Percentiles rank a stretch among this genome's conserved stretches.
Evolutionary conservation across 2,329 filamentous ascomycete species (phyloP).

Genomic region (Dothideomycetes sp.): DNA sequence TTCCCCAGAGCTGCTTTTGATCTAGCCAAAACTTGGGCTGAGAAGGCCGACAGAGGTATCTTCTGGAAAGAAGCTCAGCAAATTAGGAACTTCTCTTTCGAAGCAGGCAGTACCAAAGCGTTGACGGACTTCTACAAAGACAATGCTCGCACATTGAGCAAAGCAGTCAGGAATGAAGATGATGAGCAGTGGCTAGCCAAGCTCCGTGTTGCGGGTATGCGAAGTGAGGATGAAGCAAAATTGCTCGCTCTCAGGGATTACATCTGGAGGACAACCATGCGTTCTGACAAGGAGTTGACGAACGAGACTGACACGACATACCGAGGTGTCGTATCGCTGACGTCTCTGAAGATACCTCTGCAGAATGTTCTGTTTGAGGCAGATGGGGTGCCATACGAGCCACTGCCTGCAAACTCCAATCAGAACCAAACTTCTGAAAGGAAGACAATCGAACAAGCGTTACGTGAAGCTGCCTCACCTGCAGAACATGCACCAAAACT

Average conservation of each 20-base stretch:
- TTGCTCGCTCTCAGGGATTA: conserved; percentile 79
- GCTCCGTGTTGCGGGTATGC: conserved; percentile 74
- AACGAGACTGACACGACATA: conserved; percentile 40
- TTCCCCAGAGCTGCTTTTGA: conserved; percentile 74
- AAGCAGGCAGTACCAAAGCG: conserved; percentile 13
- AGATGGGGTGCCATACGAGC: conserved; percentile 45
- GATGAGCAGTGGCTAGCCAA: conserved; percentile 89
- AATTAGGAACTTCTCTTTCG: conserved; percentile 58
- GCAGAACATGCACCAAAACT: conserved; percentile 1
- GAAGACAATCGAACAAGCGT: conserved; percentile 73
- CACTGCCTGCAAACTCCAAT: conserved; percentile 12
- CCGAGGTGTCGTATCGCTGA: conserved; percentile 65
- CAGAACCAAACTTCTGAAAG: background rate
- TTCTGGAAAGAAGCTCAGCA: conserved; percentile 79
- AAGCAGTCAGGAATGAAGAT: conserved; percentile 72
- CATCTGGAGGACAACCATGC: conserved; percentile 74
- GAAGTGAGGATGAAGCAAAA: conserved; percentile 78
- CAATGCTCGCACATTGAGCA: conserved; percentile 45
- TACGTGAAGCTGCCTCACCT: conserved; percentile 80
- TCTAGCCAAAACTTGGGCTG: conserved; percentile 75
- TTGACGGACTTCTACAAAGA: conserved; percentile 19
- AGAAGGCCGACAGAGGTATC: conserved; percentile 65
- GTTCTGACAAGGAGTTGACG: conserved; percentile 50
- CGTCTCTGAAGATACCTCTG: conserved; percentile 65
- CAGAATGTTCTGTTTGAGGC: conserved; percentile 93